Base-by-base conservation (phyloP, 2,329 filamentous ascomycete species). In the Hypoxylon sp. region DNA sequence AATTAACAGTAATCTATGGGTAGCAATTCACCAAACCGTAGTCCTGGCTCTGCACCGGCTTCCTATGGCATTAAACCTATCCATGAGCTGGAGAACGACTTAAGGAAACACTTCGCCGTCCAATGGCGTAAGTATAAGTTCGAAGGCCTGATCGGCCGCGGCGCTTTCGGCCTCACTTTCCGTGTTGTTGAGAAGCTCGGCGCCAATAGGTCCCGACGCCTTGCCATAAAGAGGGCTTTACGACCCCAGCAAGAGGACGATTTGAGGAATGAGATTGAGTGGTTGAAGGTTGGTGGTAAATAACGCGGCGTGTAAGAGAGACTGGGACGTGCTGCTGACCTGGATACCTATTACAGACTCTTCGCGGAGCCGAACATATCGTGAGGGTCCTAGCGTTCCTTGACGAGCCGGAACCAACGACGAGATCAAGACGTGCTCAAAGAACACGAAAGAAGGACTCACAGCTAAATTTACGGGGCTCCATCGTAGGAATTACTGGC, bases 361-460 rank as follows among this genome's bases (percentile, higher is more conserved):
- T 68, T 49, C 64, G 68, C 7, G 68, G 68, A 49, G 61, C 64
- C 17, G 64, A 68, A 20, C 61, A 68, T 27, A 64, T 70, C 22
- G 61, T 70, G 11, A 30, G 53, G 49, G 35, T 64, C 8, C 4
- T 65, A 35, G 64, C 56, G 31, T 40, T 17, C 35, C 37, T 49
- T 22, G 42, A 62, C 48, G 61, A 70, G 1, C 35, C 50, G 13
- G 33, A 51, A 33, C 22, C 25, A 30, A 33, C 7, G 44, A 3
- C 25, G 3, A 3, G 2, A 17, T 6, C 11, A 2, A 58, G 35
- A 13, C 25, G 46, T 8, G 8, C 33, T 48, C 46, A 3, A 49
- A 48, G 11, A 3, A 8, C 7, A 5, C 46, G 37, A n/a, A 13
- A 8, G 5, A 7, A 4, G 11, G 8, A 54, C 44, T 3, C 20